Evolutionary conservation across 2,329 filamentous ascomycete genomes (phyloP), one percentile per base, ranked within the genome.

Genomic region (Whalleya microplaca): DNA sequence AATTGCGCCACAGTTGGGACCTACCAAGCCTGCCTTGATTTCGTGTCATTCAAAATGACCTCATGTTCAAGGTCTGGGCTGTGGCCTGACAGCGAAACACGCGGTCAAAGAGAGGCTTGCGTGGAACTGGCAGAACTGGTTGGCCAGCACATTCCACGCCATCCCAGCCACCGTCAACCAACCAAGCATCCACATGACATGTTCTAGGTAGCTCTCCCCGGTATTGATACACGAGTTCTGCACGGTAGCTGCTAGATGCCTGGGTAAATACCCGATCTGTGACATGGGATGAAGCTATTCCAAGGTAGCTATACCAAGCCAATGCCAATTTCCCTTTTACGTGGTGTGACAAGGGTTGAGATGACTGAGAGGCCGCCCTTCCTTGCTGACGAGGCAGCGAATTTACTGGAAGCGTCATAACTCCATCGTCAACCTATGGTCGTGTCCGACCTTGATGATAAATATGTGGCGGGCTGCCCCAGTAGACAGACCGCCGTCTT

Each of bases 1-100:
- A 9, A 20, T 20, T 43, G 20, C 8, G 27, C n/a, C 27, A 14
- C 37, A 10, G 4, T 16, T 21, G 29, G 18, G 20, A 12, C 19
- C 37, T 43, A n/a, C n/a, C n/a, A 29, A n/a, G 41, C n/a, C 40
- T 23, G 16, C 10, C 47, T 21, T n/a, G 47, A 16, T 40, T 27
- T 41, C 32, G 6, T 14, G 32, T 37, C 18, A 32, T 42, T 29
- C 21, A 40, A 23, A 41, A 59, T 62, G 59, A 62, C 56, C 53
- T 62, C 53, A 59, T 55, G 20, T 29, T 29, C 19, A 37, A 21
- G 19, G 16, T 46, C 53, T 56, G 45, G 29, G 41, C 41, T 53
- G 21, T 41, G 37, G 44, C 20, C 48, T 57, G 54, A 58, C 59
- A 60, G 55, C 53, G 46, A 51, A 57, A 59, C 56, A 59, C 56